Conservation (phyloP, 2,329 filamentous ascomycete genomes). For the Fusarium protoensiforme region DNA sequence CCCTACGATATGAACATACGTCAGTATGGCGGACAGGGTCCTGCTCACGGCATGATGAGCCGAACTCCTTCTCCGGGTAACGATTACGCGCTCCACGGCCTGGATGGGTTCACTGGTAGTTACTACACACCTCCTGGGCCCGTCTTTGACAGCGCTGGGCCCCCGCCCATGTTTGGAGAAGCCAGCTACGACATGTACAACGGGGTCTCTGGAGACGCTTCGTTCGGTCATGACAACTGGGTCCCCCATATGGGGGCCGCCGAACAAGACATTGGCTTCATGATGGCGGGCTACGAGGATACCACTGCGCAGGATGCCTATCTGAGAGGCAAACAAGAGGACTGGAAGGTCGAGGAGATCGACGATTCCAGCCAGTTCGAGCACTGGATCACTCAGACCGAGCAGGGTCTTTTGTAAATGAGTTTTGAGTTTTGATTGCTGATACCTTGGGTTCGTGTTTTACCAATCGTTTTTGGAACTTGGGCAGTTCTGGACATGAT, state of each 20-base stretch:
- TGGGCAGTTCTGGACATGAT: conserved; percentile 11
- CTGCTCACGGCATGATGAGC: conserved; percentile 19
- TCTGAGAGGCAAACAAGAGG: conserved; percentile 46
- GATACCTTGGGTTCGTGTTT: neutral
- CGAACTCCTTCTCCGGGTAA: conserved; percentile 36
- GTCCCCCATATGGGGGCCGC: conserved; percentile 6
- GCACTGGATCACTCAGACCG: conserved; percentile 47
- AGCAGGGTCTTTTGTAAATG: conserved; percentile 33
- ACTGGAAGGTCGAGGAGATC: conserved; percentile 51
- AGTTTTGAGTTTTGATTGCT: neutral
- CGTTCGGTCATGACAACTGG: conserved; percentile 28
- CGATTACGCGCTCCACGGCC: conserved; percentile 25
- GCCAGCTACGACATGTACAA: conserved; percentile 20
- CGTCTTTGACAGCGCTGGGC: conserved; percentile 7
- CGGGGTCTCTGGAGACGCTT: conserved; percentile 12
- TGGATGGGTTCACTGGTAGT: conserved; percentile 19
- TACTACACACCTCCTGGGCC: conserved; percentile 20
- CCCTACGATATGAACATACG: conserved; percentile 22
- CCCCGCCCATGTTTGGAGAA: conserved; percentile 13
- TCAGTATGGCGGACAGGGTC: conserved; percentile 16
- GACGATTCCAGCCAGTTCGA: conserved; percentile 46
- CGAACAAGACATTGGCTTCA: conserved; percentile 16
- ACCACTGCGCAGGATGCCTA: conserved; percentile 42
- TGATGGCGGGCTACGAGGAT: conserved; percentile 20
- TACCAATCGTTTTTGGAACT: neutral